Evolutionary conservation across 352 stramenopile species (phyloP).

Genomic region (Thalassiosira allenii): DNA sequence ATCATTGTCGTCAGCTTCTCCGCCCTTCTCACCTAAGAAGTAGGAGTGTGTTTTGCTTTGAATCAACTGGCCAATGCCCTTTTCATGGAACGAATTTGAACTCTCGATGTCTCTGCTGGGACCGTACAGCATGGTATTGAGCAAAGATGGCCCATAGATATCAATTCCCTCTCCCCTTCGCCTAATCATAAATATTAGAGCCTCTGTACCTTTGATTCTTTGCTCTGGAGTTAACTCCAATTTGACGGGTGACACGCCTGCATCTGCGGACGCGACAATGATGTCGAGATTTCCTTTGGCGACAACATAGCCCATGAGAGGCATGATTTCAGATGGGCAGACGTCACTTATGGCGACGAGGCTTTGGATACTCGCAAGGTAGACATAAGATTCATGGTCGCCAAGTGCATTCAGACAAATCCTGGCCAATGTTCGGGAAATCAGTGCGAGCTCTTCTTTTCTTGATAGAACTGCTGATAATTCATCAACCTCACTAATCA

Average conservation of each 20-base stretch:
- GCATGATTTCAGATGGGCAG: constrained; percentile 65
- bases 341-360: constrained; percentile 76
- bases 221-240: constrained; percentile 61
- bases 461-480: constrained; percentile 3
- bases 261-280: constrained; percentile 14
- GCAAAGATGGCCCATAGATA: constrained; percentile 61
- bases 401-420: constrained; percentile 67
- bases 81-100: constrained; percentile 2
- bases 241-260: constrained; percentile 12
- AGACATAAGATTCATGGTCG: constrained; percentile 87
- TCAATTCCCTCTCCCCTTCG: constrained; percentile 69
- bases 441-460: constrained; percentile 35
- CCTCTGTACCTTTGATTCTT: constrained; percentile 82
- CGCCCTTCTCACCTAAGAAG: constrained; percentile 51
- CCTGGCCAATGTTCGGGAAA: constrained; percentile 46
- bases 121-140: constrained; percentile 74
- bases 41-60: constrained; percentile 71
- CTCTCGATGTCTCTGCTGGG: constrained; percentile 19
- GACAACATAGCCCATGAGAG: constrained; percentile 60
- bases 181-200: constrained; percentile 80
- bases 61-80: constrained; percentile 35
- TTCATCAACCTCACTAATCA: constrained; percentile 45
- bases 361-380: constrained; percentile 83
- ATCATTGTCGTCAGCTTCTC: constrained; percentile 35
- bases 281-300: constrained; percentile 52